A percentile compares a stretch with the other conserved stretches of the same genome.
phyloP scores from a whole-genome alignment of 129 eudicot genomes.

The sunflower (Helianthus annuus) region HanXRQr2.0-SUNRISE NC_035449.2:191556245-191556744 shows the following conservation, averaged over 20 bases:
- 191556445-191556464: constrained; percentile 33
- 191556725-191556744: constrained; percentile 20
- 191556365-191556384: constrained; percentile 16
- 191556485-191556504: constrained; percentile 26
- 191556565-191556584: constrained; percentile 38
- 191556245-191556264: neutral
- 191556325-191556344: constrained; percentile 16
- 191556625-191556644: constrained; percentile 48
- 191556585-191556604: constrained; percentile 42
- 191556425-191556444: constrained; percentile 35
- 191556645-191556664: constrained; percentile 33
- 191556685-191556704: constrained; percentile 39
- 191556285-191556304: neutral
- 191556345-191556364: constrained; percentile 19
- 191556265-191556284: neutral
- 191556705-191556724: constrained; percentile 28
- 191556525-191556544: neutral
- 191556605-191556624: constrained; percentile 41
- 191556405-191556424: constrained; percentile 25
- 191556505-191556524: constrained; percentile 37
- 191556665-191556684: constrained; percentile 34
- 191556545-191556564: constrained; percentile 16
- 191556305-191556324: too few relatives aligned
- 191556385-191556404: constrained; percentile 20
- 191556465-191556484: constrained; percentile 32